These are phyloP conservation scores for Verticillium dahliae DNA, from an alignment of 2,329 filamentous ascomycete genomes.

Conservation along the genomic window DNA sequence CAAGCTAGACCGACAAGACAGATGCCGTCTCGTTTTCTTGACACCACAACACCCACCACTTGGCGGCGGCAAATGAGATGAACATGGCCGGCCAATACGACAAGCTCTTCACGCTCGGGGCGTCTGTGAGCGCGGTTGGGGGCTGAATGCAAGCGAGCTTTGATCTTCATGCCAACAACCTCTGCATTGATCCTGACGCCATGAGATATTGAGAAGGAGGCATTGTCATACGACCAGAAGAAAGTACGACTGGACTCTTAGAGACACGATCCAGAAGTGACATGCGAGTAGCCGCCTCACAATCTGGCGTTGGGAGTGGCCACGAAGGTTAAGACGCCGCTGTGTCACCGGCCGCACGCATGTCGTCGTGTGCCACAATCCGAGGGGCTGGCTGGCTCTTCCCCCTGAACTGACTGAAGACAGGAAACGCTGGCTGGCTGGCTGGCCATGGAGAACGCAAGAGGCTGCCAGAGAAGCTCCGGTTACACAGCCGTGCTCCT, in stretches of 20 bases:
- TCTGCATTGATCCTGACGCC: not conserved
- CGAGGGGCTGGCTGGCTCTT: not conserved
- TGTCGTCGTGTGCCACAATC: not conserved
- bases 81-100: not conserved
- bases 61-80: not conserved
- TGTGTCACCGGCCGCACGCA: not conserved
- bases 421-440: not conserved
- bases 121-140: not conserved
- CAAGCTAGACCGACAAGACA: not conserved
- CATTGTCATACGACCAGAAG: not conserved
- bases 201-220: not conserved
- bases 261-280: not conserved
- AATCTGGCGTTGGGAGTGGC: not conserved
- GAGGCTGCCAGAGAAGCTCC: not conserved
- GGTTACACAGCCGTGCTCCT: not conserved
- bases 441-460: too few species aligned
- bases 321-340: not conserved
- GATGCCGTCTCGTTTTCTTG: too few species aligned
- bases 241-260: not conserved
- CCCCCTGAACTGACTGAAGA: too few species aligned
- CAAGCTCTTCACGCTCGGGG: not conserved
- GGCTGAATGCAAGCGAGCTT: not conserved
- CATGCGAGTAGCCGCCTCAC: not conserved
- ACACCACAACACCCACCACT: not conserved
- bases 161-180: not conserved